Evolutionary conservation across 2,329 filamentous ascomycete species (phyloP), one percentile per base, ranked within the genome.

Genomic region (Endoconidiophora polonica): DNA sequence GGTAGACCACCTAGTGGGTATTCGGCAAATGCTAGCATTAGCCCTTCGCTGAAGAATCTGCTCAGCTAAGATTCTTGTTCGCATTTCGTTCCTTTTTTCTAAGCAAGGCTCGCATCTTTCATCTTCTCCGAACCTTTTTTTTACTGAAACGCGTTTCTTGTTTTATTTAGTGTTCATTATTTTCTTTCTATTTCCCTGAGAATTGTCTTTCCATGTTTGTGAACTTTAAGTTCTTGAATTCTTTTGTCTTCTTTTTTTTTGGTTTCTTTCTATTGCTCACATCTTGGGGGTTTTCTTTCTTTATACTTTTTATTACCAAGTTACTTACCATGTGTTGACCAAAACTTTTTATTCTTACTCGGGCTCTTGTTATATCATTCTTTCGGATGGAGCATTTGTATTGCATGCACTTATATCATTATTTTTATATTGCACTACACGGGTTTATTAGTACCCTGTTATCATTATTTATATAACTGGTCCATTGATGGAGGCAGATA

Each of bases 1-100:
- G 61, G 54, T 18, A 66, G 72, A 44, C 67, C 71, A 29, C 65
- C 71, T 26, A 74, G 73, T 46, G 81, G 81, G n/a, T 46, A 52
- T 39, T 49, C 47, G 20, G 50, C 47, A 4, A 46, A 49, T 33
- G 83, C 83, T 3, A 87, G 83, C 58, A 81, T 83, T 14, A 87
- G 79, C 59, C 82, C 83, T 9, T 86, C 83, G 7, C 62, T 88
- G 54, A 76, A 79, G 57, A 87, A 88, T 58, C 63, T 88, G 45
- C 70, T 88, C 49, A 81, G 77, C 44, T 86, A 64, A 66, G 20
- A n/a, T 40, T 24, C 24, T 47, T 38, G 22, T 47, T n/a, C 23
- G 20, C 14, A 14, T 47, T n/a, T 22, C 6, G 5, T n/a, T 43
- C 20, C 23, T n/a, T 12, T n/a, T 10, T 22, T 14, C 14, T 9